phyloP scores from a whole-genome alignment of 2,329 filamentous ascomycete species.

The Ilyonectria destructans region DNA sequence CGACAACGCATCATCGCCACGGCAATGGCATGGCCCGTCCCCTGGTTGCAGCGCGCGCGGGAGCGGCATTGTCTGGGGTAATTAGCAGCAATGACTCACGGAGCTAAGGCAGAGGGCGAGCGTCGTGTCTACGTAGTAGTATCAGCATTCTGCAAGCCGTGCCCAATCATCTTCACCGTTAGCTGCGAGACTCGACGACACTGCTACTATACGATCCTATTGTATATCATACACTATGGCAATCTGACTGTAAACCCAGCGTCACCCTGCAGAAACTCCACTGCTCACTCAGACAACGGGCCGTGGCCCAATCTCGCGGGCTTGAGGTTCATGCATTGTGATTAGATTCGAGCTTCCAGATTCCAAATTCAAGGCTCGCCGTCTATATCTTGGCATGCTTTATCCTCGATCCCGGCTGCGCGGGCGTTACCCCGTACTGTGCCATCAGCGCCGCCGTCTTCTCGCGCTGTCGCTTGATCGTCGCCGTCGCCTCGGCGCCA shows the following conservation, averaged over 20 bases:
- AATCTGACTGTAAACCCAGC: constrained; percentile 6
- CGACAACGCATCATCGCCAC: constrained; percentile 46
- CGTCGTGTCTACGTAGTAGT: constrained; percentile 4
- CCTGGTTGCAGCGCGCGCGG: not conserved
- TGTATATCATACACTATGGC: constrained; percentile 25
- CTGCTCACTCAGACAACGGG: constrained; percentile 35
- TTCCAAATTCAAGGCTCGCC: not conserved
- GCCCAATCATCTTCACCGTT: constrained; percentile 21
- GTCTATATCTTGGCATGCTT: constrained; percentile 63
- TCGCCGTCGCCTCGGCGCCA: constrained; percentile 72
- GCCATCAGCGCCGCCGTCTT: constrained; percentile 78
- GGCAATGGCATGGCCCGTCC: constrained; percentile 44
- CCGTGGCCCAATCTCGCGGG: constrained; percentile 17
- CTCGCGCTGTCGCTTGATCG: constrained; percentile 76
- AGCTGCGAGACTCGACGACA: not conserved
- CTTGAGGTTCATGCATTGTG: constrained; percentile 18
- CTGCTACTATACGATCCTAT: constrained; percentile 11
- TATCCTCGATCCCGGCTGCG: constrained; percentile 69
- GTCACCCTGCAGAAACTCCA: constrained; percentile 21
- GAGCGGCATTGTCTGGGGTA: constrained; percentile 31
- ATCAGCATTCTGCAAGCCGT: not conserved
- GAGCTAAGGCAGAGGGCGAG: constrained; percentile 1
- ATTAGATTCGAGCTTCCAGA: constrained; percentile 1
- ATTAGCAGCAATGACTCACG: constrained; percentile 32
- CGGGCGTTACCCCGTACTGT: constrained; percentile 66